Conservation (phyloP, 441 rosid species). For the Erysimum cheiri region DNA sequence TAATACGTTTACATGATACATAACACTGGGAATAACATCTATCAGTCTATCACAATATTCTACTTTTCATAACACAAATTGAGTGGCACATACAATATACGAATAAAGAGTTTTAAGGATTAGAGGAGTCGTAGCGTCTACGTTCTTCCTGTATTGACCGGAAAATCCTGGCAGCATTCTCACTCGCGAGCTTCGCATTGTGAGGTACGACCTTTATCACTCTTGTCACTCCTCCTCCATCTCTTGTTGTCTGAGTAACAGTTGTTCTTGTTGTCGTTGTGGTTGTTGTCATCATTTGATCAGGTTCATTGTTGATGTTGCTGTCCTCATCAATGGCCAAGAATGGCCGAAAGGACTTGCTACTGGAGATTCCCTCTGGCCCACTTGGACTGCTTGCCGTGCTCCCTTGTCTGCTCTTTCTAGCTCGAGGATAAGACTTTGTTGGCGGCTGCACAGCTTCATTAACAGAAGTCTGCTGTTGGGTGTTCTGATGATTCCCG, state of each 20-base stretch:
- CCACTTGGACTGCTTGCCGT: constrained; percentile 61
- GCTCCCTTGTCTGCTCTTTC: constrained; percentile 53
- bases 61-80: constrained; percentile 1
- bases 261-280: constrained; percentile 41
- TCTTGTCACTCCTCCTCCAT: constrained; percentile 72
- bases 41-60: constrained; percentile 19
- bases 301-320: constrained; percentile 1
- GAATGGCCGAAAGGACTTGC: constrained; percentile 30
- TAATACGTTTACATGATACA: constrained; percentile 27
- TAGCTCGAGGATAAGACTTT: constrained; percentile 42
- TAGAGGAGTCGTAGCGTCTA: constrained; percentile 52
- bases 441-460: constrained; percentile 38
- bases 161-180: constrained; percentile 85
- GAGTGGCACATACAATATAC: constrained; percentile 17
- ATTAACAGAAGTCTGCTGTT: constrained; percentile 53
- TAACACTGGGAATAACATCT: constrained; percentile 7
- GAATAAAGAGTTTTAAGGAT: background rate
- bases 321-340: constrained; percentile 18
- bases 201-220: constrained; percentile 92
- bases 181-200: constrained; percentile 74
- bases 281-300: constrained; percentile 39
- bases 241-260: constrained; percentile 45
- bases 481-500: constrained; percentile 48
- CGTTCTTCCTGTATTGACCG: constrained; percentile 86
- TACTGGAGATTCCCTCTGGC: constrained; percentile 27